Percentiles rank a stretch among this genome's conserved stretches.
phyloP scores from a whole-genome alignment of 1,284 basidiomycete species.

The Pseudomicrostroma phylloplanum region DNA sequence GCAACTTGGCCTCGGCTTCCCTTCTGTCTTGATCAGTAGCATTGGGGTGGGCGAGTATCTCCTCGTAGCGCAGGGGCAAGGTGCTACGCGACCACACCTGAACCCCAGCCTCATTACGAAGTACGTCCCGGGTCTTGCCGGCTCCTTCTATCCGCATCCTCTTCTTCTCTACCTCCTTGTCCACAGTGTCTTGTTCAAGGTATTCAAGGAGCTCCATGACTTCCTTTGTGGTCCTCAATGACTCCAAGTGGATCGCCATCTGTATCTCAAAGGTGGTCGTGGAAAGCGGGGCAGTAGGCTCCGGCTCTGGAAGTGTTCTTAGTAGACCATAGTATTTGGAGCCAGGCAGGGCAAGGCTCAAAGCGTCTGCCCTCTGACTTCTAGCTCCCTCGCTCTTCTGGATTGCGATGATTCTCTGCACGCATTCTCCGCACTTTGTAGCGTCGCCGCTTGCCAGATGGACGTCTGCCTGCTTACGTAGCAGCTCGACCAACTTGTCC shows the following conservation, averaged over 20 bases:
- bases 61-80: constrained; percentile 39
- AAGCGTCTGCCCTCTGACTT: constrained; percentile 56
- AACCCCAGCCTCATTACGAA: constrained; percentile 29
- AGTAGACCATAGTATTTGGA: constrained; percentile 66
- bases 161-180: constrained; percentile 35
- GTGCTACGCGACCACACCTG: constrained; percentile 21
- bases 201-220: constrained; percentile 32
- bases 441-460: constrained; percentile 58
- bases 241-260: constrained; percentile 61
- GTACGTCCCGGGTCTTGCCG: constrained; percentile 29
- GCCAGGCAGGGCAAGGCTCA: constrained; percentile 68
- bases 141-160: constrained; percentile 38
- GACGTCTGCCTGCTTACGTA: constrained; percentile 43
- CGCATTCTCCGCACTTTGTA: constrained; percentile 67
- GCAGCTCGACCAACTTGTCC: constrained; percentile 37
- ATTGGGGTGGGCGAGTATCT: constrained; percentile 32
- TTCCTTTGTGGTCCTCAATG: constrained; percentile 34
- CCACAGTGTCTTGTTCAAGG: constrained; percentile 30
- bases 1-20: constrained; percentile 34
- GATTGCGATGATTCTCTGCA: constrained; percentile 70
- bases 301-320: constrained; percentile 64
- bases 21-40: constrained; percentile 38
- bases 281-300: constrained; percentile 64
- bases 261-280: constrained; percentile 57
- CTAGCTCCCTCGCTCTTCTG: constrained; percentile 61